A percentile compares a stretch with the other conserved stretches of the same genome.
These are phyloP conservation scores for Brassica juncea DNA, from an alignment of 345 rosid species.

Conservation along the genomic window DNA sequence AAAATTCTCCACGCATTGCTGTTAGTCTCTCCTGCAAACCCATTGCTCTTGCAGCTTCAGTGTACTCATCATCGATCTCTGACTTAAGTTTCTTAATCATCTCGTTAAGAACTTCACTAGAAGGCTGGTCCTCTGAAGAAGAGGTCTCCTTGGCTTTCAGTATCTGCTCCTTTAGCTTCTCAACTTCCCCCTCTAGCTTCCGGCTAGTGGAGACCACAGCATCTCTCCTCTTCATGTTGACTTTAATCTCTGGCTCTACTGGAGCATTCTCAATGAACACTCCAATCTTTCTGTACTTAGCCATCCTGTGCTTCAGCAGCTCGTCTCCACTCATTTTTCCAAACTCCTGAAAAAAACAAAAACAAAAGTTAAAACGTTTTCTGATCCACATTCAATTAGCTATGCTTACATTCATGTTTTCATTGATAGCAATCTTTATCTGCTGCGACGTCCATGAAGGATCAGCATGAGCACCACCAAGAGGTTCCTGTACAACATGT, in stretches of 20 bases:
- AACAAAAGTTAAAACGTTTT: neutral
- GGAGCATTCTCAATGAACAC: constrained; percentile 66
- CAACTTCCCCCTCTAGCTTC: constrained; percentile 67
- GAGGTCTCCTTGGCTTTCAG: constrained; percentile 59
- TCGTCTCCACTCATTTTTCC: constrained; percentile 60
- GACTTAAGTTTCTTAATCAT: constrained; percentile 68
- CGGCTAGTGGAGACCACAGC: constrained; percentile 45
- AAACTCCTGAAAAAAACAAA: constrained; percentile 59
- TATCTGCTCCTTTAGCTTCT: constrained; percentile 66
- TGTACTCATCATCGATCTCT: constrained; percentile 72
- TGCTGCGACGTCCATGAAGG: constrained; percentile 87
- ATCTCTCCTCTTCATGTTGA: constrained; percentile 77
- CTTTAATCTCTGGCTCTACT: constrained; percentile 60
- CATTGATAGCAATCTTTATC: constrained; percentile 78
- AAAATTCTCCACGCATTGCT: constrained; percentile 52
- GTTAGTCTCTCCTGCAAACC: constrained; percentile 61
- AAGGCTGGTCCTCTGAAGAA: constrained; percentile 45
- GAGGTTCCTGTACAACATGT: constrained; percentile 70
- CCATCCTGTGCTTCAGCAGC: constrained; percentile 69
- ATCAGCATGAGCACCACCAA: constrained; percentile 94
- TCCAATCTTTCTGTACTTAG: constrained; percentile 85
- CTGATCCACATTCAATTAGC: neutral
- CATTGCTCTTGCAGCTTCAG: constrained; percentile 61
- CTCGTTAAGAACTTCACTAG: constrained; percentile 53
- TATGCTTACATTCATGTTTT: constrained; percentile 74